phyloP scores from a whole-genome alignment of 345 rosid genomes.

The Eucalyptus pauciflora region DNA sequence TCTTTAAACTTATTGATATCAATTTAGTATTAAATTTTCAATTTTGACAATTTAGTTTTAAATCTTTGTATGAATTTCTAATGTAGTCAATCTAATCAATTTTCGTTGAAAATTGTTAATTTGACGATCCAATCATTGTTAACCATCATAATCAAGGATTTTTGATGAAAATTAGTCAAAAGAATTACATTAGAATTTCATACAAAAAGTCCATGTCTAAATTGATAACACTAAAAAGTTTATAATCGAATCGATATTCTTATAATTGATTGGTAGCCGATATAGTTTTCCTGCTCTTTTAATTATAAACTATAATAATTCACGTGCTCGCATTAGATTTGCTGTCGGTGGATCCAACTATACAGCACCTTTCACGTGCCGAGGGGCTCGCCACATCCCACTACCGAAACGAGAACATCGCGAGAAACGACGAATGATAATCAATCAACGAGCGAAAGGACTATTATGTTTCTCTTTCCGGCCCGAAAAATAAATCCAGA shows the following conservation, averaged over 20 bases:
- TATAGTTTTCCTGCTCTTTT: background rate
- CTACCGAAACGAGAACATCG: background rate
- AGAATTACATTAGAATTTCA: rapidly evolving
- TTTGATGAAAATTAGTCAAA: rapidly evolving
- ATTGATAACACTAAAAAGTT: rapidly evolving
- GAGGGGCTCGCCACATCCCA: background rate
- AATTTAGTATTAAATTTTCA: background rate
- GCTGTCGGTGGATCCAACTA: background rate
- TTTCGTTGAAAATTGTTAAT: background rate
- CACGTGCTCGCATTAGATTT: background rate
- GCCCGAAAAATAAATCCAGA: background rate
- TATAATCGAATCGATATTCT: rapidly evolving
- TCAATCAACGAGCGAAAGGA: background rate
- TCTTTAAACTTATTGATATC: rapidly evolving
- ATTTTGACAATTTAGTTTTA: background rate
- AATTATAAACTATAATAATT: background rate
- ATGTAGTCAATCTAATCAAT: background rate
- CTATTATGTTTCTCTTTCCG: background rate
- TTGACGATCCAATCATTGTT: background rate
- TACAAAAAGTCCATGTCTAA: rapidly evolving
- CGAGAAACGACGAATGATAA: background rate
- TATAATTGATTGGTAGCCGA: background rate
- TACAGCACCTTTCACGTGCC: background rate
- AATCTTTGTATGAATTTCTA: rapidly evolving
- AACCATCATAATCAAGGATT: background rate